Evolutionary conservation across 208 protist species (phyloP).

Genomic region (Hexamita inflata): DNA sequence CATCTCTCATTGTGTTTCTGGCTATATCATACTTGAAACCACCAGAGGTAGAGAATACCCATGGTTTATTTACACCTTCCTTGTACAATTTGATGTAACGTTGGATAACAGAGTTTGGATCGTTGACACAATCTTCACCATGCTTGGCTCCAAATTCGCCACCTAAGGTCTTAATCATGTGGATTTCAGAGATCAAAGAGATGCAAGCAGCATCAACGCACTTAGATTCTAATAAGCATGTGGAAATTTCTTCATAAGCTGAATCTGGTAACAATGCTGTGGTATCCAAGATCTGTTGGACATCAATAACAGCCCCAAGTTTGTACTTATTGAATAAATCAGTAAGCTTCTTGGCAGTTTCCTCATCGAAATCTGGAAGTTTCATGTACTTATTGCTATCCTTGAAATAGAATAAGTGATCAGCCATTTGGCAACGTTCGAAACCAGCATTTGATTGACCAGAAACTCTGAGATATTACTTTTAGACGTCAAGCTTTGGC

Average conservation of each 20-base stretch:
- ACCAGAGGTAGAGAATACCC: conserved; percentile 26
- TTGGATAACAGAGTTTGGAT: neutral
- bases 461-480: conserved; percentile 19
- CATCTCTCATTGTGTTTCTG: neutral
- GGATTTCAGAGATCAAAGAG: conserved; percentile 31
- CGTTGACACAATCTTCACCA: conserved; percentile 3
- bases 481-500: neutral
- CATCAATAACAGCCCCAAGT: conserved; percentile 30
- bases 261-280: conserved; percentile 32
- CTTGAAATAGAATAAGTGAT: conserved; percentile 35
- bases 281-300: conserved; percentile 35
- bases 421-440: conserved; percentile 43
- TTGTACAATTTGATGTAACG: conserved; percentile 24
- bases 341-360: neutral
- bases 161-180: conserved; percentile 16
- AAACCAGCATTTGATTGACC: conserved; percentile 42
- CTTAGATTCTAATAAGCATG: conserved; percentile 4
- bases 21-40: conserved; percentile 30
- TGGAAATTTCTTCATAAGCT: conserved; percentile 1
- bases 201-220: conserved; percentile 27
- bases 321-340: conserved; percentile 6
- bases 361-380: conserved; percentile 3
- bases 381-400: neutral
- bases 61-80: conserved; percentile 25
- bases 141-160: neutral